Evolutionary conservation across 495 filamentous ascomycete genomes (phyloP), one percentile per base, ranked within the genome.

Genomic region (Recurvomyces mirabilis): DNA sequence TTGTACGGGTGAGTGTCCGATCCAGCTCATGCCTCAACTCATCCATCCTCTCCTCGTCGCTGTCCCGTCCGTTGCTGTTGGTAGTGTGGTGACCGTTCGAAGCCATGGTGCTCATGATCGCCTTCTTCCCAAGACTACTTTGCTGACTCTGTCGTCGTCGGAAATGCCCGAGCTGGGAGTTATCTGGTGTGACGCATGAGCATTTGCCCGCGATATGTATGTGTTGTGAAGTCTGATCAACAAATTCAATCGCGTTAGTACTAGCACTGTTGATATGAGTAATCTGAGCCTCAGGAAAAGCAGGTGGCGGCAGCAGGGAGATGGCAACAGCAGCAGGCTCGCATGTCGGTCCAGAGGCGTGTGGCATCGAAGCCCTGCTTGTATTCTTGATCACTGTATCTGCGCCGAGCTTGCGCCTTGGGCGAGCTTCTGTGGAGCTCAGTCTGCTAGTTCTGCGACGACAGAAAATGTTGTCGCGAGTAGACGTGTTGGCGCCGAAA

Each of bases 21-120:
- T 42, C 50, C 9, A 53, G 36, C n/a, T 48, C 20, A 22, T 43
- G 26, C n/a, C 45, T 19, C 38, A 53, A 23, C 45, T 53, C 34
- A 21, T 53, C 44, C 20, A 46, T 19, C 28, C 24, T 20, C 38
- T 38, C 21, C 5, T 53, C 45, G n/a, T 43, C 23, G 33, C 46
- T 47, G 10, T 5, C 42, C 20, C 38, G 20, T n/a, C 20, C 17
- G 20, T 9, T 20, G n/a, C 24, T 11, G 5, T 25, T 9, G 36
- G 25, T 42, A 11, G 9, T 22, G 25, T 11, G 40, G 36, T 10
- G 3, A 13, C 26, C 36, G 19, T 33, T 48, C 5, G 45, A 32
- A 2, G 36, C 15, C 45, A 48, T 48, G 3, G 25, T 17, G 22
- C 22, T 30, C 32, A n/a, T 19, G 19, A 12, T 26, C 22, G 31